Percentiles rank a stretch among this genome's conserved stretches.
phyloP scores from a whole-genome alignment of 2,329 filamentous ascomycete species.

The Alternaria infectoria region DNA sequence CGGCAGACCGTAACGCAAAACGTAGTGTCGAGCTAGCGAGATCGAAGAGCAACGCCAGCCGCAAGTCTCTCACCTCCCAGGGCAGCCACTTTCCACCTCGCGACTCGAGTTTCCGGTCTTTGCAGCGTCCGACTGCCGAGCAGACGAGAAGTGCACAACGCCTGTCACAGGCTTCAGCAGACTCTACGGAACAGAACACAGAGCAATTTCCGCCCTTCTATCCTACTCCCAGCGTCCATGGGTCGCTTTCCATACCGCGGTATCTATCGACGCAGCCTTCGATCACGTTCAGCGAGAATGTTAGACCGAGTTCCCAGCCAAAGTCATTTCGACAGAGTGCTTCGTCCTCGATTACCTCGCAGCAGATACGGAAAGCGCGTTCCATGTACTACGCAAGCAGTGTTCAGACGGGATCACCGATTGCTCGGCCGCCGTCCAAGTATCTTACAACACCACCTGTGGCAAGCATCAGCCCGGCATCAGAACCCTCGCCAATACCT shows the following conservation, averaged over 20 bases:
- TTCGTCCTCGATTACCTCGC: constrained; percentile 38
- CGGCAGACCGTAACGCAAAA: constrained; percentile 17
- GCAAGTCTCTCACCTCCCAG: constrained; percentile 40
- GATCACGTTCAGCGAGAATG: constrained; percentile 29
- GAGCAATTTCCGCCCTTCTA: constrained; percentile 33
- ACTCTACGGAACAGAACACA: constrained; percentile 6
- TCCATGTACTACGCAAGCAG: constrained; percentile 50
- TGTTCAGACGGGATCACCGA: constrained; percentile 46
- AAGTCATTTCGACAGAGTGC: constrained; percentile 29
- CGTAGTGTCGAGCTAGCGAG: constrained; percentile 29
- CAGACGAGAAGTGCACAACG: constrained; percentile 16
- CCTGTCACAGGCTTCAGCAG: constrained; percentile 14
- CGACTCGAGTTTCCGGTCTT: constrained; percentile 37
- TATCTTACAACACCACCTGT: constrained; percentile 38
- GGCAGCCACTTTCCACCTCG: constrained; percentile 48
- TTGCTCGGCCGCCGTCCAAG: constrained; percentile 41
- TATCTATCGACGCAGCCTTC: constrained; percentile 30
- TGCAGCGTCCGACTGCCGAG: constrained; percentile 18
- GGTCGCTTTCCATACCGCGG: constrained; percentile 10
- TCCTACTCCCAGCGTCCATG: constrained; percentile 16
- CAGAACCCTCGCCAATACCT: constrained; percentile 1
- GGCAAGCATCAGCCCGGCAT: constrained; percentile 7
- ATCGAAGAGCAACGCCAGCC: constrained; percentile 44
- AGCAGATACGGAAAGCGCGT: constrained; percentile 46
- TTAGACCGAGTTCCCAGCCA: constrained; percentile 33